A percentile compares a stretch with the other conserved stretches of the same genome.
phyloP scores from a whole-genome alignment of 768 basidiomycete species.

The Termitomyces sp. region DNA sequence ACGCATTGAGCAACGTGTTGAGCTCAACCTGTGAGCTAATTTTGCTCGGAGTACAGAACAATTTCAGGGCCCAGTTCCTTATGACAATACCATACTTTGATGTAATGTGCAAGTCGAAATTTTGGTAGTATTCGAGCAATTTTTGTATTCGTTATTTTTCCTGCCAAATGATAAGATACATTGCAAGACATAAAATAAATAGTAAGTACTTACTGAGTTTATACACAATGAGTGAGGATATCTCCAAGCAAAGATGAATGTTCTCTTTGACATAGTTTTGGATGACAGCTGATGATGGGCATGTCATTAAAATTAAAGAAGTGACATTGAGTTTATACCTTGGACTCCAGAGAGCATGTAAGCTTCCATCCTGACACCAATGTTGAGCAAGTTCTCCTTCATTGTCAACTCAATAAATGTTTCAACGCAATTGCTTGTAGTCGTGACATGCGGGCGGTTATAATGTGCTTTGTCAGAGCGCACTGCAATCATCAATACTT shows the following conservation, averaged over 20 bases:
- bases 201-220: not conserved
- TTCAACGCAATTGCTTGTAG: not conserved
- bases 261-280: not conserved
- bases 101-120: slow-evolving; percentile 15
- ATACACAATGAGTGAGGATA: not conserved
- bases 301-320: too few relatives aligned
- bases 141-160: not conserved
- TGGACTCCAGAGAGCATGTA: not conserved
- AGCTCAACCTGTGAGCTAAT: slow-evolving; percentile 7
- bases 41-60: slow-evolving; percentile 13
- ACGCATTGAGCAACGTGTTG: slow-evolving; percentile 2
- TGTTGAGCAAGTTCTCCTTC: not conserved
- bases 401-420: not conserved
- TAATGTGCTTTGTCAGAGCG: not conserved
- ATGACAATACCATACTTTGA: slow-evolving; percentile 8
- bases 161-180: not conserved
- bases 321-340: not conserved
- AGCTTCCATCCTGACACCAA: not conserved
- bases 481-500: not conserved
- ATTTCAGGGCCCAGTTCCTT: slow-evolving; percentile 16
- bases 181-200: not conserved
- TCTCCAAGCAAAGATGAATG: not conserved
- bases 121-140: slow-evolving; percentile 15
- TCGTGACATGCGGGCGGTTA: not conserved
- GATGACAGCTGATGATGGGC: not conserved